Evolutionary conservation across 129 eudicot genomes (phyloP).

Genomic region (Solidago caesia): DNA sequence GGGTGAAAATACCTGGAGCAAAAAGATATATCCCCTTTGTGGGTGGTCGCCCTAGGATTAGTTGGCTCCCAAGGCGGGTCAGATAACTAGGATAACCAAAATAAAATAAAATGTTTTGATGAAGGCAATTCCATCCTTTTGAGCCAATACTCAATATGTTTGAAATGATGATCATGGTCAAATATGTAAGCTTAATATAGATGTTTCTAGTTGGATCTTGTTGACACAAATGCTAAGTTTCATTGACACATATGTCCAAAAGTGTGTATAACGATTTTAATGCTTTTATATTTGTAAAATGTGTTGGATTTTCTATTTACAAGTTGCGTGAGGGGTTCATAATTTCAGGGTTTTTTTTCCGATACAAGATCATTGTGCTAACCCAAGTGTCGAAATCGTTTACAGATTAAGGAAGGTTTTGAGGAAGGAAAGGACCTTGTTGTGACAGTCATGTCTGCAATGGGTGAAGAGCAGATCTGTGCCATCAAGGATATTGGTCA

Average conservation of each 20-base stretch:
- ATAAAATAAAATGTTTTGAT: background rate
- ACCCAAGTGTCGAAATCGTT: background rate
- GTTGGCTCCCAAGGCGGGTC: too few relatives aligned
- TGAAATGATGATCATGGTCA: background rate
- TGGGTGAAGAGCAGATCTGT: conserved; percentile 86
- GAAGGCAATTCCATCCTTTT: background rate
- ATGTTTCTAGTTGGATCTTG: background rate
- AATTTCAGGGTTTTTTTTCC: too few relatives aligned
- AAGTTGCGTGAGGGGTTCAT: too few relatives aligned
- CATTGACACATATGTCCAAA: background rate
- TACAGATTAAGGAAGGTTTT: conserved; percentile 82
- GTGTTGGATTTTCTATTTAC: too few relatives aligned
- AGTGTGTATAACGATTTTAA: background rate
- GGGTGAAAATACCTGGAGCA: too few relatives aligned
- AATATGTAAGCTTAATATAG: background rate
- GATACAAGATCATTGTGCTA: too few relatives aligned
- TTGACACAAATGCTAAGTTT: background rate
- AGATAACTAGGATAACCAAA: too few relatives aligned
- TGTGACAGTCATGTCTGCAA: conserved; percentile 82
- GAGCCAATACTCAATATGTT: background rate
- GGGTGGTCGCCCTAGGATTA: too few relatives aligned
- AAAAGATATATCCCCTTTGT: too few relatives aligned
- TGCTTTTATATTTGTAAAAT: background rate
- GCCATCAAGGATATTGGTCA: conserved; percentile 81
- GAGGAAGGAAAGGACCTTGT: conserved; percentile 75